Conservation (phyloP, 2,329 filamentous ascomycete genomes). For the Claviceps monticola region DNA sequence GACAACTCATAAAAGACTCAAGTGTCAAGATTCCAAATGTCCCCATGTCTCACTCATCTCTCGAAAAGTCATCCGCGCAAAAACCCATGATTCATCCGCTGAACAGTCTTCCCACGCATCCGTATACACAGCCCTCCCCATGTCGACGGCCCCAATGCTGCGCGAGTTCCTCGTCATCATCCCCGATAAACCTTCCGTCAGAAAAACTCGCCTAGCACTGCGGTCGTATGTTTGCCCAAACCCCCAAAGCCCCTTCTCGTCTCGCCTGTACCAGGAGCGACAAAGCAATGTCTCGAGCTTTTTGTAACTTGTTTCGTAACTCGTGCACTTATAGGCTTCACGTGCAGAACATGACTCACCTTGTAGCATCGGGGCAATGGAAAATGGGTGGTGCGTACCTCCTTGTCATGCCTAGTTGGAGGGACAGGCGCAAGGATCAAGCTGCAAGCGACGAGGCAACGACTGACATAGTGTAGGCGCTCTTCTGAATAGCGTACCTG, state of each 20-base stretch:
- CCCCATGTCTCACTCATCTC: constrained; percentile 4
- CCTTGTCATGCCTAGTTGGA: not conserved
- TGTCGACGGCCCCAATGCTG: constrained; percentile 22
- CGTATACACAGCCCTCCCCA: constrained; percentile 13
- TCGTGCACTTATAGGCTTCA: constrained; percentile 25
- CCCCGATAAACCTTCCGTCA: constrained; percentile 48
- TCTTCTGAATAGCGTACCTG: constrained; percentile 50
- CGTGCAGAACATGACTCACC: constrained; percentile 39
- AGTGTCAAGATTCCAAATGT: not conserved
- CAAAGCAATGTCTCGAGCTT: not conserved
- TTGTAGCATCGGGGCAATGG: constrained; percentile 39
- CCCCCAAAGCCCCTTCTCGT: not conserved
- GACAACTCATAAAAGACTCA: not conserved
- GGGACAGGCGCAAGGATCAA: not conserved
- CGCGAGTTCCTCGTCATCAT: constrained; percentile 57
- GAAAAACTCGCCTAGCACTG: constrained; percentile 48
- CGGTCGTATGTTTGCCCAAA: constrained; percentile 32
- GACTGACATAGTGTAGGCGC: constrained; percentile 36
- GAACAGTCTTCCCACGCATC: not conserved
- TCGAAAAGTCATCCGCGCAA: not conserved
- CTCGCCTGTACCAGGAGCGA: not conserved
- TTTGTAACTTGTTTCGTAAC: not conserved
- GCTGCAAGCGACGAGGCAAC: not conserved
- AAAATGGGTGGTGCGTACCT: constrained; percentile 48
- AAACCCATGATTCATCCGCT: constrained; percentile 1